These are phyloP conservation scores for Echium plantagineum DNA, from an alignment of 257 asterid genomes.

Conservation along the genomic window DNA sequence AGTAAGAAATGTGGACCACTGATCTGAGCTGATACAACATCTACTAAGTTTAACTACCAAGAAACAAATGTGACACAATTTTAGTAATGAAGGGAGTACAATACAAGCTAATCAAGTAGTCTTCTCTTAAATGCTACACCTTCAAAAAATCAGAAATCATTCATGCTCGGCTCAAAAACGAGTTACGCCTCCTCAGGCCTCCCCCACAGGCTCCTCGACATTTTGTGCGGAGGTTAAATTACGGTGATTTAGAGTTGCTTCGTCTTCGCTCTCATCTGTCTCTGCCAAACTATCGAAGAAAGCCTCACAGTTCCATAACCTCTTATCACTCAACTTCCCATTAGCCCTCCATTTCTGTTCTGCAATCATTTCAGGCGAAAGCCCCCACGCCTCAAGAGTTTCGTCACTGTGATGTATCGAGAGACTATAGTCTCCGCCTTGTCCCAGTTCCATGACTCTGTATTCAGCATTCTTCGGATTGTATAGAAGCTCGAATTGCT, in stretches of 20 bases:
- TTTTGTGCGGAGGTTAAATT: too few relatives aligned
- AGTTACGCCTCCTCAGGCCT: too few relatives aligned
- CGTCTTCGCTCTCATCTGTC: slow-evolving; percentile 8
- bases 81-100: too few relatives aligned
- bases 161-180: too few relatives aligned
- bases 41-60: too few relatives aligned
- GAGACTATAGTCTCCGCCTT: slow-evolving; percentile 42
- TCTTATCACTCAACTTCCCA: slow-evolving; percentile 15
- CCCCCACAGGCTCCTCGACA: too few relatives aligned
- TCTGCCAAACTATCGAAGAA: slow-evolving; percentile 20
- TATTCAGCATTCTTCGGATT: slow-evolving; percentile 36
- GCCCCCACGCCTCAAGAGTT: slow-evolving; percentile 39
- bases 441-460: slow-evolving; percentile 40
- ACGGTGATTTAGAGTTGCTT: background rate
- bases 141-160: too few relatives aligned
- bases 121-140: too few relatives aligned
- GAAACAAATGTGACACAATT: too few relatives aligned
- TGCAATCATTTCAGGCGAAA: slow-evolving; percentile 38
- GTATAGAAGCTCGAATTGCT: slow-evolving; percentile 42
- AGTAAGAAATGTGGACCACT: too few relatives aligned
- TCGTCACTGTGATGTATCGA: slow-evolving; percentile 40
- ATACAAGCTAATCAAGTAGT: too few relatives aligned
- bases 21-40: too few relatives aligned
- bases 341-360: slow-evolving; percentile 30
- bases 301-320: slow-evolving; percentile 17